Conservation (phyloP, 2,329 filamentous ascomycete genomes). For the Simplicillium aogashimaense region DNA sequence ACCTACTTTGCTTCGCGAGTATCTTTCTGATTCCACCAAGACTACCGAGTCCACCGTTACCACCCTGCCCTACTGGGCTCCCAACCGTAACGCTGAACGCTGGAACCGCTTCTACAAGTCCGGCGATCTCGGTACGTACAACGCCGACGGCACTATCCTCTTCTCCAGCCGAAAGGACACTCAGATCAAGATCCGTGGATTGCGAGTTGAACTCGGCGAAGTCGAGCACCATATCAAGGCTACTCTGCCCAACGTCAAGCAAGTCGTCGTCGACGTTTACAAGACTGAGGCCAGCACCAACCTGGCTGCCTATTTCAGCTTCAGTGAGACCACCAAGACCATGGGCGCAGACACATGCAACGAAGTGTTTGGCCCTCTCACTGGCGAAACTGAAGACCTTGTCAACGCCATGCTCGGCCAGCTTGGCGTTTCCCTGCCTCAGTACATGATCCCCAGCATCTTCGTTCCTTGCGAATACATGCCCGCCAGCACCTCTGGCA, state of each 20-base stretch:
- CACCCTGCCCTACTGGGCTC: not conserved
- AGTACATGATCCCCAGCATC: conserved; percentile 17
- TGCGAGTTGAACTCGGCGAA: conserved; percentile 33
- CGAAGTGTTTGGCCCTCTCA: not conserved
- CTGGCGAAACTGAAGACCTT: not conserved
- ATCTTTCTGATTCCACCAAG: conserved; percentile 4
- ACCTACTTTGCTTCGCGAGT: conserved; percentile 9
- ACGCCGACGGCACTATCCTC: conserved; percentile 22
- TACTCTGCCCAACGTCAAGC: not conserved
- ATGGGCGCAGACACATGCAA: too few species aligned
- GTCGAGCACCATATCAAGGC: conserved; percentile 9
- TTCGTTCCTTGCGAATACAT: conserved; percentile 40
- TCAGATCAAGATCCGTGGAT: conserved; percentile 47
- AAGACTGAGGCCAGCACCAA: not conserved
- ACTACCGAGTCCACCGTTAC: conserved; percentile 13
- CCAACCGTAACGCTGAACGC: not conserved
- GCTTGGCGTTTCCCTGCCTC: not conserved
- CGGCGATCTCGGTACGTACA: conserved; percentile 14
- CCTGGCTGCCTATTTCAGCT: too few species aligned
- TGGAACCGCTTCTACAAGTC: conserved; percentile 12
- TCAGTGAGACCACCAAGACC: too few species aligned
- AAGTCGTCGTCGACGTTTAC: not conserved
- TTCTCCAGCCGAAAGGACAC: conserved; percentile 41
- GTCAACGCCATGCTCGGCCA: not conserved
- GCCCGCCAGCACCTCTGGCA: not conserved